These are phyloP conservation scores for Neofusicoccum ribis DNA, from an alignment of 2,329 filamentous ascomycete genomes.

Conservation along the genomic window DNA sequence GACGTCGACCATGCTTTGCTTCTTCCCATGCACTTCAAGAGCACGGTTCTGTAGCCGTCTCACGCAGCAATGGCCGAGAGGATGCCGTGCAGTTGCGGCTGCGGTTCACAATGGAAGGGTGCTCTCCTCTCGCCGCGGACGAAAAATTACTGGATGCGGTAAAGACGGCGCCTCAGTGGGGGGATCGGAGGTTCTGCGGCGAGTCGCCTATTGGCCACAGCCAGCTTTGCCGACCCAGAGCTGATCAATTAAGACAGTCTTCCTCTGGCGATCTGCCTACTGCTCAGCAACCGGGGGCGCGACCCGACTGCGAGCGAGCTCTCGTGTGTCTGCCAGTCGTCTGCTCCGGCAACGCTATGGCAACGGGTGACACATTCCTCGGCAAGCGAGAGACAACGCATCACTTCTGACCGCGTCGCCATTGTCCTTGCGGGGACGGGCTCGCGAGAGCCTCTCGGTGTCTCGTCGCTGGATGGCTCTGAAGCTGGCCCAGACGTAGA, in stretches of 20 bases:
- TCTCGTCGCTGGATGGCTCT: not conserved
- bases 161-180: slow-evolving; percentile 2
- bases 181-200: not conserved
- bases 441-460: not conserved
- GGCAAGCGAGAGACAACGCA: not conserved
- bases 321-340: not conserved
- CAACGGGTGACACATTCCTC: not conserved
- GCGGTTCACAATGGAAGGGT: too few relatives aligned
- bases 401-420: not conserved
- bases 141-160: not conserved
- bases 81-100: too few relatives aligned
- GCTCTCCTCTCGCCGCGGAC: not conserved
- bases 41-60: too few relatives aligned
- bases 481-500: not conserved
- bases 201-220: not conserved
- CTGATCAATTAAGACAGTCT: not conserved
- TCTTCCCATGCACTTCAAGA: too few relatives aligned
- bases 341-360: not conserved
- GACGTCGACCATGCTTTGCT: too few relatives aligned
- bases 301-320: not conserved
- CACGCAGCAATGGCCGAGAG: too few relatives aligned
- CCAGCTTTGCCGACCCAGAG: not conserved
- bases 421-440: not conserved
- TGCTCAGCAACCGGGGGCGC: too few relatives aligned
- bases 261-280: not conserved